phyloP scores from a whole-genome alignment of 2,329 filamentous ascomycete species.

The Colletotrichum abscissum region DNA sequence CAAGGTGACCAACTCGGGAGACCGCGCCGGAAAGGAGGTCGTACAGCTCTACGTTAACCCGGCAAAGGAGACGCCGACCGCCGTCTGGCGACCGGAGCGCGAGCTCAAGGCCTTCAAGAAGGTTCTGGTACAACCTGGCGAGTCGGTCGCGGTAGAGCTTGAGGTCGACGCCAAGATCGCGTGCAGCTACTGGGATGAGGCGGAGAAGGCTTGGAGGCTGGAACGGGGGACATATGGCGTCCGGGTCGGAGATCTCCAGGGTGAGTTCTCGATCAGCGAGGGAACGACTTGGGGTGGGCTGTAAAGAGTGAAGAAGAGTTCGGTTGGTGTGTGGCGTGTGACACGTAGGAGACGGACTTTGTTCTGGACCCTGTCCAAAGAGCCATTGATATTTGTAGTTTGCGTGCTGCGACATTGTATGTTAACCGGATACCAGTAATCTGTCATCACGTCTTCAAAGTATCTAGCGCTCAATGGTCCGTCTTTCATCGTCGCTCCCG shows the following conservation, averaged over 20 bases:
- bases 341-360: neutral
- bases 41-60: conserved; percentile 46
- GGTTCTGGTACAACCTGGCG: conserved; percentile 7
- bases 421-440: neutral
- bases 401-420: neutral
- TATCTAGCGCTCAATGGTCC: too few species aligned
- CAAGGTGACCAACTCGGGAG: conserved; percentile 52
- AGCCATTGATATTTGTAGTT: neutral
- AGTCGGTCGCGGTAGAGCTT: conserved; percentile 11
- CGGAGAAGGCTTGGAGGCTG: conserved; percentile 24
- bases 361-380: neutral
- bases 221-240: conserved; percentile 28
- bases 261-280: conserved; percentile 6
- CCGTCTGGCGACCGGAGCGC: conserved; percentile 29
- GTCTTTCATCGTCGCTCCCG: neutral
- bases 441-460: neutral
- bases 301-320: neutral
- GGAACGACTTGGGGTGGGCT: conserved; percentile 19
- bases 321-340: neutral
- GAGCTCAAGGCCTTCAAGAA: conserved; percentile 37
- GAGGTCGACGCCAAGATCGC: conserved; percentile 27
- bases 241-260: conserved; percentile 8
- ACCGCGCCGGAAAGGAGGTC: conserved; percentile 41
- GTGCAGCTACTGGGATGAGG: conserved; percentile 32
- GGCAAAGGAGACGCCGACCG: neutral